Evolutionary conservation across 768 basidiomycete species (phyloP), one percentile per base, ranked within the genome.

Genomic region (Kwoniella pini): DNA sequence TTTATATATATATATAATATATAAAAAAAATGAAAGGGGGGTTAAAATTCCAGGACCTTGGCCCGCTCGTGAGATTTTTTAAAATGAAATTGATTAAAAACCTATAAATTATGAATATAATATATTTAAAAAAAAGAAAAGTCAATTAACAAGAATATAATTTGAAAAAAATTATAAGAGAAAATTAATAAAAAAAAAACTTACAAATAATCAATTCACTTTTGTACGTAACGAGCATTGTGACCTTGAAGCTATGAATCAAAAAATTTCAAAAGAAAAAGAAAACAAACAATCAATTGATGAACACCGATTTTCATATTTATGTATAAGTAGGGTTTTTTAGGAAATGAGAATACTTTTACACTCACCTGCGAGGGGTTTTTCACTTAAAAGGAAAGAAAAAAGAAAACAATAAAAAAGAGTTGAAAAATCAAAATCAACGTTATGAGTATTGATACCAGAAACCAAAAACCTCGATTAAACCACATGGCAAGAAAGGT

Each of bases 21-120:
- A n/a, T 7, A 26, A 17, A 21, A 38, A 50, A 33, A 30, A 17
- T 42, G 40, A 61, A 62, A 62, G 54, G 61, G 62, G 75, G 72
- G 74, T 72, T 78, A 49, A 57, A 78, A 78, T 78, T 72, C 77
- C 77, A 78, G 77, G 77, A 78, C 77, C 77, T 78, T 78, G 71
- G 58, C 77, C 75, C 75, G 77, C 72, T 78, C 72, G 75, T 52
- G 70, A 75, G 67, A 54, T n/a, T n/a, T n/a, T n/a, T n/a, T n/a
- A n/a, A n/a, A n/a, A 64, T 54, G 63, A 50, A 50, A 31, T 53
- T 49, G 27, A 38, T 40, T 60, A 38, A 15, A 50, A 17, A 42
- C 9, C 24, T 24, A 36, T 22, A 17, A 51, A 22, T 13, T 3
- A 26, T 27, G 7, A 36, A 27, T 19, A 30, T 4, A 1, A 36